phyloP scores from a whole-genome alignment of 2,329 filamentous ascomycete genomes.

The Xylaria arbuscula region DNA sequence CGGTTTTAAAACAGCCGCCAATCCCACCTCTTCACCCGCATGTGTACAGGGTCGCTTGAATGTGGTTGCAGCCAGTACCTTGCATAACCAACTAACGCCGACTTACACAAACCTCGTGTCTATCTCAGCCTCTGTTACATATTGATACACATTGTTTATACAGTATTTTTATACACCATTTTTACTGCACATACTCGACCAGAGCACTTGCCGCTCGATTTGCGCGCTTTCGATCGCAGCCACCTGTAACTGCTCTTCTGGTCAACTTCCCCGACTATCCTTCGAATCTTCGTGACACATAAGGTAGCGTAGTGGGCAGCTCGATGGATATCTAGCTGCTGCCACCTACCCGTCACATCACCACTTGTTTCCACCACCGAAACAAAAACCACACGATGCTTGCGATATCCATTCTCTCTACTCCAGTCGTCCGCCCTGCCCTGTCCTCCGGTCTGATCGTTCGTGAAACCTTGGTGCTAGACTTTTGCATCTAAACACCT shows the following conservation, averaged over 20 bases:
- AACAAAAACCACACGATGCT: slow-evolving; percentile 64
- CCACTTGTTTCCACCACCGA: slow-evolving; percentile 46
- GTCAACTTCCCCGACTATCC: neutral
- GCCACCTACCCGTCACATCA: slow-evolving; percentile 51
- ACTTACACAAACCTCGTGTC: slow-evolving; percentile 22
- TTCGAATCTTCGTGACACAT: slow-evolving; percentile 37
- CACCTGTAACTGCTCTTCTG: neutral
- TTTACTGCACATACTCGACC: neutral
- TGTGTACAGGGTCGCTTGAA: slow-evolving; percentile 41
- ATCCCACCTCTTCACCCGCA: slow-evolving; percentile 40
- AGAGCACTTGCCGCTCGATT: slow-evolving; percentile 16
- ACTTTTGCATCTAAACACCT: slow-evolving; percentile 57
- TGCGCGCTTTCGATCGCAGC: slow-evolving; percentile 27
- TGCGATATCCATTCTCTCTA: slow-evolving; percentile 60
- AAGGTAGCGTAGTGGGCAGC: slow-evolving; percentile 47
- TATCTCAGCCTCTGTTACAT: slow-evolving; percentile 6
- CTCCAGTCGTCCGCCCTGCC: slow-evolving; percentile 73
- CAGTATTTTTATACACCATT: no score
- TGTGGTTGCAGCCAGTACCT: slow-evolving; percentile 51
- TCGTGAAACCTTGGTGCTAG: slow-evolving; percentile 63
- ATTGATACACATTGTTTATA: slow-evolving; percentile 13
- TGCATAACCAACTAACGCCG: slow-evolving; percentile 46
- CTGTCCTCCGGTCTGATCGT: slow-evolving; percentile 69
- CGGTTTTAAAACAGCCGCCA: slow-evolving; percentile 43
- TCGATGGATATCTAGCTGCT: slow-evolving; percentile 50